phyloP scores from a whole-genome alignment of 257 asterid genomes.

The Striga asiatica region DNA sequence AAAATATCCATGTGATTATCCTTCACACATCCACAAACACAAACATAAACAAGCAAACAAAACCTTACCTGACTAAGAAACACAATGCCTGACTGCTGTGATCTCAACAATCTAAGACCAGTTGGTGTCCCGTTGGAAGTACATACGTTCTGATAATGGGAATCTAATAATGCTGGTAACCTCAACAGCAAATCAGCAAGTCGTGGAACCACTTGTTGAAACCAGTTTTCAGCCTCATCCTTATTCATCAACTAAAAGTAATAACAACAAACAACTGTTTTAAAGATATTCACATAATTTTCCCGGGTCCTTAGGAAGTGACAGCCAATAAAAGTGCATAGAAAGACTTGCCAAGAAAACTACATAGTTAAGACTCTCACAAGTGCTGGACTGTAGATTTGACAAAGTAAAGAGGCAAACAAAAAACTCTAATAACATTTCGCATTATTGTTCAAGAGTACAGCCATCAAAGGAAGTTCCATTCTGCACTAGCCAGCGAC shows the following conservation, averaged over 20 bases:
- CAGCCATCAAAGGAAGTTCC: too few relatives aligned
- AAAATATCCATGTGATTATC: background rate
- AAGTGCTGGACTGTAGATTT: too few relatives aligned
- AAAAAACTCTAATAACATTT: too few relatives aligned
- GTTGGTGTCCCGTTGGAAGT: conserved; percentile 29
- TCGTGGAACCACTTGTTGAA: conserved; percentile 47
- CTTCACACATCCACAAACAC: background rate
- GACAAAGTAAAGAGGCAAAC: too few relatives aligned
- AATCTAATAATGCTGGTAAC: conserved; percentile 59
- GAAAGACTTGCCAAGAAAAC: too few relatives aligned
- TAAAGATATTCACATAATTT: background rate
- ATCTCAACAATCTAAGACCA: conserved; percentile 53
- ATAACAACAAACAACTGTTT: background rate
- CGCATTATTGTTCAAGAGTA: too few relatives aligned
- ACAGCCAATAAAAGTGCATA: too few relatives aligned
- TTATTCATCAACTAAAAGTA: conserved; percentile 42
- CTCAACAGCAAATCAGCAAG: conserved; percentile 57
- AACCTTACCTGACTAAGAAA: conserved; percentile 59
- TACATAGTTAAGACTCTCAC: too few relatives aligned
- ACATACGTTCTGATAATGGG: conserved; percentile 44
- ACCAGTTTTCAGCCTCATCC: conserved; percentile 58
- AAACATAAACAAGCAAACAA: background rate
- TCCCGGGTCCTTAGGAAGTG: background rate
- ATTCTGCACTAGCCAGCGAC: too few relatives aligned
- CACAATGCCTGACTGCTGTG: conserved; percentile 66